Evolutionary conservation across 257 asterid genomes (phyloP), one percentile per base, ranked within the genome.

Genomic region (Solanum peruvianum): DNA sequence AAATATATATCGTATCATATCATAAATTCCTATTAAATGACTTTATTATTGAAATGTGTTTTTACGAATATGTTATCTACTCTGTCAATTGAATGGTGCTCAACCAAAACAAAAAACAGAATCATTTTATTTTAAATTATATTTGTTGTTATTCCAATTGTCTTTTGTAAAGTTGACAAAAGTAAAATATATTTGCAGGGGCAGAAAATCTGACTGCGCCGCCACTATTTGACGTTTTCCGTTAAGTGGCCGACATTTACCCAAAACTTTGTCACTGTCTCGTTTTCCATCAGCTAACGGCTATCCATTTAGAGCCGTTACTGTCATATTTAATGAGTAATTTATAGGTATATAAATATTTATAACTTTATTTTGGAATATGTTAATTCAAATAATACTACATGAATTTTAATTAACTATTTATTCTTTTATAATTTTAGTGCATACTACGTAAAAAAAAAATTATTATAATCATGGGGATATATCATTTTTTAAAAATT

Each of bases 161-260:
- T 80, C 67, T 47, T 80, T 15, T 47, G 14, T 27, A 29, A 80
- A 27, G 16, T 47, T 47, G 42, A 80, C 67, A 80, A 47, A 7
- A 15, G n/a, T 1, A 80, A 15, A 16, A 47, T 16, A 45, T 27
- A 44, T 45, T 27, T 4, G 29, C 15, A 13, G 25, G 42, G 85
- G 71, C 87, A 76, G 11, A 37, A 81, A 71, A 78, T 37, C 86
- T 69, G 86, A 88, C 86, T 66, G 86, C 70, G 77, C 88, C 78
- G 88, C 69, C 78, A 80, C 6, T 15, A 9, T 44, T 84, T 58
- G 18, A 47, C 39, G 56, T 58, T 73, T 83, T 73, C 52, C 66
- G 84, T 67, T 52, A 49, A 16, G 67, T 82, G 49, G 86, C 71
- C 64, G 73, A 67, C 86, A 14, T 2, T 72, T 66, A 44, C 23